Conservation (phyloP, 805 yeast genomes). For the Candida ascalaphidarum region DNA sequence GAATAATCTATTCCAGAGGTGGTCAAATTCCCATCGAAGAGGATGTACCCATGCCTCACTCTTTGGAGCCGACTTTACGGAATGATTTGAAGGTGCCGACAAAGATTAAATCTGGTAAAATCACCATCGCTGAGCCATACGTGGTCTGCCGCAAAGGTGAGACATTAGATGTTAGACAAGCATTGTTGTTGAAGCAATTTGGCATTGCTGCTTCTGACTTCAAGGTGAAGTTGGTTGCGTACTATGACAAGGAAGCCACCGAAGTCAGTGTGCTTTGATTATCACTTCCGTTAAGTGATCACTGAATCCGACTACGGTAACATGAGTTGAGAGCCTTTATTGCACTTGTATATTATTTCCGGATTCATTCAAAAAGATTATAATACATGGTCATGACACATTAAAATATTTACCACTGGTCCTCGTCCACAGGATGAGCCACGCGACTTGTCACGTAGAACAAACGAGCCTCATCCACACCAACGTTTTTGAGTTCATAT, state of each 20-base stretch:
- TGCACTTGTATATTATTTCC: no score
- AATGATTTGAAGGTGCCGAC: constrained; percentile 88
- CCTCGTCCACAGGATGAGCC: constrained; percentile 17
- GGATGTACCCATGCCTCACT: constrained; percentile 94
- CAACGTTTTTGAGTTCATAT: constrained; percentile 60
- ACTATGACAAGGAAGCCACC: constrained; percentile 55
- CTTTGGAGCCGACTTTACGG: constrained; percentile 89
- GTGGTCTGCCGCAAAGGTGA: constrained; percentile 77
- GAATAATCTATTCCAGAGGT: constrained; percentile 89
- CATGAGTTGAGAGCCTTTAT: no score
- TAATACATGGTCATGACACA: no score
- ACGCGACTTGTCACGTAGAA: constrained; percentile 77
- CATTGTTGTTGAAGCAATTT: constrained; percentile 85
- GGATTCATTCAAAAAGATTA: no score
- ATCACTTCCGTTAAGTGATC: no score
- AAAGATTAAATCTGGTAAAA: constrained; percentile 81
- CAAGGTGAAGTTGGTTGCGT: constrained; percentile 72
- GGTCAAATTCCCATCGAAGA: constrained; percentile 87
- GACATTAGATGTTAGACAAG: constrained; percentile 79
- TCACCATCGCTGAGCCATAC: constrained; percentile 66
- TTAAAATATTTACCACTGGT: background rate
- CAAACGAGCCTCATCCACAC: constrained; percentile 48
- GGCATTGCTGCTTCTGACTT: constrained; percentile 93
- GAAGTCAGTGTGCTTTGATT: no score
- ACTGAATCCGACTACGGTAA: no score